Base-by-base conservation (phyloP, 306 rosid genomes). In the Vicia villosa region DNA sequence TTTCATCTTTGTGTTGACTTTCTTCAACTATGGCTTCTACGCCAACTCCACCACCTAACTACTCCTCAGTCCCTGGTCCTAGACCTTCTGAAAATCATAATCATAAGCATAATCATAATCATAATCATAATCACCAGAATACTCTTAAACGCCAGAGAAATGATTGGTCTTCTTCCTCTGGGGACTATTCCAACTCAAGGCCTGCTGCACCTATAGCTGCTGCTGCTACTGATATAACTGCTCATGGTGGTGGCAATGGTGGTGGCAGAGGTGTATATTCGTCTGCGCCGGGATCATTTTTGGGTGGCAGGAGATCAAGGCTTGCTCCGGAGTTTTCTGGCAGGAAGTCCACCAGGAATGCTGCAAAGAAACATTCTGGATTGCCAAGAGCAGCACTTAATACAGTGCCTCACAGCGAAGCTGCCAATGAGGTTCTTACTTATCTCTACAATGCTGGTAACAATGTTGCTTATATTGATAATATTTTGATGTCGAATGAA, bases 341-440 rank as follows among this genome's bases (percentile, higher is more conserved):
- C 52, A 87, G 94, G 59, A 92, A 89, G 8, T 86, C 97, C 7
- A 94, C 93, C 66, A 83, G 97, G 46, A 80, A 74, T 13, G 89
- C 85, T 30, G 92, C 97, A 6, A 94, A 90, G 80, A 81, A 86
- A 86, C 91, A 88, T 76, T 70, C 78, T 10, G 96, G 94, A 8
- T 80, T 89, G 37, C 92, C 89, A 14, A 85, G 87, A 55, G 30
- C 82, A 37, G 72, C 74, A 28, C 71, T 76, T 3, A 86, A 87
- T 60, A 77, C 82, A 14, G 56, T 47, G n/a, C 81, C 79, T 59
- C 96, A 88, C 74, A 66, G 84, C 2, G 45, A 83, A 46, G 47
- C 73, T 3, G 97, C 98, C 0, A 96, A 86, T 68, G 97, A 94
- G 79, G 94, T 81, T n/a, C 84, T 90, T 61, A 80, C 72, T 14